Conservation (phyloP, 805 yeast species). For the Teunomyces cretensis region DNA sequence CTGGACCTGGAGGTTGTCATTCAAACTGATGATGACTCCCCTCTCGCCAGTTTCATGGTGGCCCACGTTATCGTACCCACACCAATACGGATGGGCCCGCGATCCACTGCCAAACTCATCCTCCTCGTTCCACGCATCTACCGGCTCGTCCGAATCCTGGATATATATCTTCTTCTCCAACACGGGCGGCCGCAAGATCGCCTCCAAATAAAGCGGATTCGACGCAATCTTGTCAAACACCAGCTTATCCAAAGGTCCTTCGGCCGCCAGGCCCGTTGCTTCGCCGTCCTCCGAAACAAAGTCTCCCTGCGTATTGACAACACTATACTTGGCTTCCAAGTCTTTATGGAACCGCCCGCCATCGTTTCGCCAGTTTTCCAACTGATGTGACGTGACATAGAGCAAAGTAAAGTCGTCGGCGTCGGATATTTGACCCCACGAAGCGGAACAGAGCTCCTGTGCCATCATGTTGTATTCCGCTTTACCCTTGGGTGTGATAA, state of each 20-base stretch:
- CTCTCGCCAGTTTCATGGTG: conserved; percentile 15
- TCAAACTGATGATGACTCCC: conserved; percentile 19
- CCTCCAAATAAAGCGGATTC: conserved; percentile 24
- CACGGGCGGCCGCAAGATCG: conserved; percentile 26
- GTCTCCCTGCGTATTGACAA: not conserved
- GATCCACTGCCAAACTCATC: conserved; percentile 12
- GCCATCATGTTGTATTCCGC: conserved; percentile 15
- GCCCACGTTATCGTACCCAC: conserved; percentile 34
- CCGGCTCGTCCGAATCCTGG: conserved; percentile 24
- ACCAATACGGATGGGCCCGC: conserved; percentile 27
- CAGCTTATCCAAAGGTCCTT: not conserved
- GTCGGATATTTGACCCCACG: conserved; percentile 36
- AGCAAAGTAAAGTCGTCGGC: conserved; percentile 22
- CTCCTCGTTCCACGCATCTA: conserved; percentile 23
- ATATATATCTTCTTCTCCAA: conserved; percentile 14
- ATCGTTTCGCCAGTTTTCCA: conserved; percentile 27
- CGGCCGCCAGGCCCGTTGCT: conserved; percentile 5
- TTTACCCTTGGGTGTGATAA: conserved; percentile 28
- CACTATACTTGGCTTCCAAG: conserved; percentile 15
- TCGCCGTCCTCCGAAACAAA: conserved; percentile 4
- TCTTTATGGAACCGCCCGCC: conserved; percentile 13
- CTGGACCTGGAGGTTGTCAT: conserved; percentile 10
- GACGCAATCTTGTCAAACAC: conserved; percentile 8
- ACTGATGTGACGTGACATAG: conserved; percentile 35
- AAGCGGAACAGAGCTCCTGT: conserved; percentile 34